Evolutionary conservation across 345 rosid species (phyloP).

Genomic region (Chamaenerion angustifolium): DNA sequence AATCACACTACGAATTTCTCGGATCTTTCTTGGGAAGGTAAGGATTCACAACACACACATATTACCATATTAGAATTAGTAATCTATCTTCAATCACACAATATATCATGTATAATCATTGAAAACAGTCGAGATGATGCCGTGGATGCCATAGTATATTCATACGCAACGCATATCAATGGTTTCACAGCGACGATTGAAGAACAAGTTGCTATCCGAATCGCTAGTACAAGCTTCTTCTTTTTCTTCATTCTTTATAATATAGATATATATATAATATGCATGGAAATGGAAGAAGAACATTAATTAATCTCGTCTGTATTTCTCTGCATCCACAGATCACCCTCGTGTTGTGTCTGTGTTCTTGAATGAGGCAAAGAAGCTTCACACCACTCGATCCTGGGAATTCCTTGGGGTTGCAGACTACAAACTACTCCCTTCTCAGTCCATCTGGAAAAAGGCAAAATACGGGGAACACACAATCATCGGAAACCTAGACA

Average conservation of each 20-base stretch:
- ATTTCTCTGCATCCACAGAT: constrained; percentile 14
- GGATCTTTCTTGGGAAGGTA: constrained; percentile 61
- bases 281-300: too few relatives aligned
- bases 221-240: constrained; percentile 29
- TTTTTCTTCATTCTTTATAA: too few relatives aligned
- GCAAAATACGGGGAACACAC: constrained; percentile 65
- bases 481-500: constrained; percentile 78
- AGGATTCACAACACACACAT: not conserved
- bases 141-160: constrained; percentile 43
- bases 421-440: constrained; percentile 11
- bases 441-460: constrained; percentile 50
- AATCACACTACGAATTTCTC: constrained; percentile 53
- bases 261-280: too few relatives aligned
- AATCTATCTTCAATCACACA: too few relatives aligned
- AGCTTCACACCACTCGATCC: constrained; percentile 78
- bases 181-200: constrained; percentile 72
- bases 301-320: not conserved
- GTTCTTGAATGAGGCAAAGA: constrained; percentile 48
- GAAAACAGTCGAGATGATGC: constrained; percentile 33
- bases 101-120: not conserved
- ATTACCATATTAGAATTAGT: too few relatives aligned
- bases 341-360: constrained; percentile 74
- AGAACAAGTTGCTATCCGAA: constrained; percentile 33
- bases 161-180: constrained; percentile 64
- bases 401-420: constrained; percentile 77